Base-by-base conservation (phyloP, 176 grass and related monocot species). In the Phoenix roebelenii region DNA sequence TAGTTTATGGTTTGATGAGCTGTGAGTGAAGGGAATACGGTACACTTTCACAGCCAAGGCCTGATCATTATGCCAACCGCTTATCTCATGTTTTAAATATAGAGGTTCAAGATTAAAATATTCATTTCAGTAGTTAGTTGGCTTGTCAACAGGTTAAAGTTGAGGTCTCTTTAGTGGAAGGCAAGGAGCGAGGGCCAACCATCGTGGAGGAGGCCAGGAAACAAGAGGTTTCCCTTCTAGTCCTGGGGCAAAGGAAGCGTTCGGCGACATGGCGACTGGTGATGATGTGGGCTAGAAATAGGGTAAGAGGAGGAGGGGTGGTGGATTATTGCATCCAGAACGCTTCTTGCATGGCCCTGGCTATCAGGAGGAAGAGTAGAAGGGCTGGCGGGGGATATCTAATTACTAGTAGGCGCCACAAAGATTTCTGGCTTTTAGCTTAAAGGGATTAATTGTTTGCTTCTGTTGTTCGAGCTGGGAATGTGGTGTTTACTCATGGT, bases 241-340 rank as follows among this genome's bases (percentile, higher is more conserved):
- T 94, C 50, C 71, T 94, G 15, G 89, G 77, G 49, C 89, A 81
- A 68, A 75, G 65, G 35, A 72, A 79, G 39, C 44, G 16, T 32
- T 65, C 56, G 0, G 54, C 63, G 29, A 10, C 66, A 23, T 44
- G 79, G 67, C 76, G 67, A 60, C 24, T 77, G 49, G 20, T 73
- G 18, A 44, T 52, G 51, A 14, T 62, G 52, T 84, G 77, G 74
- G 25, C 63, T 4, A 12, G 64, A 22, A 66, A 57, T 23, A 16
- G 72, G 18, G 49, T 17, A 57, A 49, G 64, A 61, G 25, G 64
- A 7, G 53, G 57, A 3, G 65, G 22, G 39, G 17, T 63, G 74
- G 65, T 63, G 48, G 83, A 92, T 50, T 64, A 92, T 63, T 92
- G 88, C 80, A 84, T 87, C 58, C 83, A 87, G 76, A 64, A 87